These are phyloP conservation scores for Xylariaceae sp. DNA, from an alignment of 2,329 filamentous ascomycete genomes.

Conservation along the genomic window DNA sequence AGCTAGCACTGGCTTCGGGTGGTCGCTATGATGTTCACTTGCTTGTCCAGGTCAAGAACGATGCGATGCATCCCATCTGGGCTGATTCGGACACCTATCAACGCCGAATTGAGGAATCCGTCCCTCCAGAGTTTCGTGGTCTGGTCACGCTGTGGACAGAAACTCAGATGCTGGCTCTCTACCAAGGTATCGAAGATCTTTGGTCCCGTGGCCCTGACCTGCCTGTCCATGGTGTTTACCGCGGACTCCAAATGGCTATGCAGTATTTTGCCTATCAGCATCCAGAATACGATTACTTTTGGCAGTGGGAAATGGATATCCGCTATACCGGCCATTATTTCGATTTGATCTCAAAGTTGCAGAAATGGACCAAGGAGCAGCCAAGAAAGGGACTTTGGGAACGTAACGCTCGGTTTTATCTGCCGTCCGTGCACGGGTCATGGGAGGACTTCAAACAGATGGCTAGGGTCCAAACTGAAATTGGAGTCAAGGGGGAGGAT, in stretches of 20 bases:
- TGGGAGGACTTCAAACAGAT: conserved; percentile 80
- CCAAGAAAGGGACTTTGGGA: conserved; percentile 80
- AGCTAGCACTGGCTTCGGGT: conserved; percentile 74
- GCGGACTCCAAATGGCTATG: conserved; percentile 88
- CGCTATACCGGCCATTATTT: conserved; percentile 87
- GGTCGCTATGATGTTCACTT: conserved; percentile 85
- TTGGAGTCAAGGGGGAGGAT: conserved; percentile 60
- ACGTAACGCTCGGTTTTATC: conserved; percentile 71
- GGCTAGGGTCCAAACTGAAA: conserved; percentile 70
- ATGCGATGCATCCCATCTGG: conserved; percentile 72
- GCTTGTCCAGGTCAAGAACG: conserved; percentile 76
- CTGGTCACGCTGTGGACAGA: conserved; percentile 92
- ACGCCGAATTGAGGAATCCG: conserved; percentile 60
- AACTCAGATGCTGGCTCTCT: conserved; percentile 85
- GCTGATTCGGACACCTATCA: conserved; percentile 66
- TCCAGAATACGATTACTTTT: conserved; percentile 85
- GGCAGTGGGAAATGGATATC: conserved; percentile 95
- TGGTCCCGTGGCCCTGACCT: conserved; percentile 62
- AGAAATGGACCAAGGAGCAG: conserved; percentile 66
- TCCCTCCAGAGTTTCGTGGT: conserved; percentile 81
- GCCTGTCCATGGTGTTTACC: conserved; percentile 86
- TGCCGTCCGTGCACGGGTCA: conserved; percentile 68
- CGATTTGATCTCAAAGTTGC: conserved; percentile 65
- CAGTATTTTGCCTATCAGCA: conserved; percentile 88
- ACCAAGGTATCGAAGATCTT: conserved; percentile 79